Percentiles rank a stretch among this genome's conserved stretches.
phyloP scores from a whole-genome alignment of 768 basidiomycete species.

The Pleurotus ostreatus region DNA sequence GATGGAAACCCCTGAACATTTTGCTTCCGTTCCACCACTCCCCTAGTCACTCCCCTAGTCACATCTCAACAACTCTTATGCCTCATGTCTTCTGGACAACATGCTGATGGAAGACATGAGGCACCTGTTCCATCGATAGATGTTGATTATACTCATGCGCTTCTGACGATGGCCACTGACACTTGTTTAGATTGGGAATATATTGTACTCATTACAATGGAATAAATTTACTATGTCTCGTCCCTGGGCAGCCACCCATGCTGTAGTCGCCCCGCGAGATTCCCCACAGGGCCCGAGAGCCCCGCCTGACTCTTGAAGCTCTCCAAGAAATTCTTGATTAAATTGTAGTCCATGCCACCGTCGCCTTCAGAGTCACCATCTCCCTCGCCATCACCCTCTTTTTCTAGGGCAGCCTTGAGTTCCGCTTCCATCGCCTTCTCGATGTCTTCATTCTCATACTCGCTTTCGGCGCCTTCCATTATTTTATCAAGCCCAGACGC shows the following conservation, averaged over 20 bases:
- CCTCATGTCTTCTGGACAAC: too few relatives aligned
- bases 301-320: slow-evolving; percentile 93
- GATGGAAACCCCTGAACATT: too few relatives aligned
- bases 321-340: slow-evolving; percentile 97
- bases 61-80: too few relatives aligned
- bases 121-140: too few relatives aligned
- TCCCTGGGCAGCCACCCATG: slow-evolving; percentile 49
- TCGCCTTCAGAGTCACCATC: slow-evolving; percentile 35
- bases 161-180: too few relatives aligned
- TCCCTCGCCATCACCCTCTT: slow-evolving; percentile 50
- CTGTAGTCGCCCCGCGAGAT: slow-evolving; percentile 79
- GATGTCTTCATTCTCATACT: slow-evolving; percentile 62
- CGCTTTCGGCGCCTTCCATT: slow-evolving; percentile 33
- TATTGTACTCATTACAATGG: too few relatives aligned
- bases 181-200: too few relatives aligned
- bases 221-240: neutral
- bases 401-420: slow-evolving; percentile 59
- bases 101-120: too few relatives aligned
- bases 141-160: too few relatives aligned
- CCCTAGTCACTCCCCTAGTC: too few relatives aligned
- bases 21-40: too few relatives aligned
- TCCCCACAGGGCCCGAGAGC: slow-evolving; percentile 87
- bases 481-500: slow-evolving; percentile 13
- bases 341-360: slow-evolving; percentile 69
- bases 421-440: slow-evolving; percentile 91